A percentile compares a stretch with the other conserved stretches of the same genome.
Evolutionary conservation across 495 filamentous ascomycete species (phyloP).

Genomic region (Penicillium dipodomyicola): DNA sequence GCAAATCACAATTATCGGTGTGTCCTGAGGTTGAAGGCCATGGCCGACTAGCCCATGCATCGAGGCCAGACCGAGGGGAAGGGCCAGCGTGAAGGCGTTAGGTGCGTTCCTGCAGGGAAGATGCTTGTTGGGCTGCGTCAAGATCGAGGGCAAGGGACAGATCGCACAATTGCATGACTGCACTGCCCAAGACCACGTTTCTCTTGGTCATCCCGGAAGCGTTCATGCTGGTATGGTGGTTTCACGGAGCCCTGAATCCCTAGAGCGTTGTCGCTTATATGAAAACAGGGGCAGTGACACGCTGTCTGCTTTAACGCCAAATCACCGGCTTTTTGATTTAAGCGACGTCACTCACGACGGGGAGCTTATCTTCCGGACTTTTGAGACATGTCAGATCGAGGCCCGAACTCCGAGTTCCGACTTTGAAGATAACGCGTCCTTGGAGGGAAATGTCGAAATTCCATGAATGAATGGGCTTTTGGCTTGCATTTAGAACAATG

Average conservation of each 20-base stretch:
- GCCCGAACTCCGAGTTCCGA: slow-evolving; percentile 8
- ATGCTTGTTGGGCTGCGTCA: background rate
- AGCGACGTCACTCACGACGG: background rate
- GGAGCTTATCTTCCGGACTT: background rate
- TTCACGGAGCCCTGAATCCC: background rate
- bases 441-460: background rate
- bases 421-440: background rate
- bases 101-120: background rate
- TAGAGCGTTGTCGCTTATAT: background rate
- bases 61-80: background rate
- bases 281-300: background rate
- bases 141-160: background rate
- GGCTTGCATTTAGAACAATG: background rate
- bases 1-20: background rate
- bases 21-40: background rate
- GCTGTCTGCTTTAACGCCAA: background rate
- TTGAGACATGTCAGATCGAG: slow-evolving; percentile 1
- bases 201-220: background rate
- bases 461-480: background rate
- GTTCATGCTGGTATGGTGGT: background rate
- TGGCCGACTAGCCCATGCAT: background rate
- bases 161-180: background rate
- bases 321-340: background rate
- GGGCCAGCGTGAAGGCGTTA: background rate
- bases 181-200: background rate